A percentile compares a stretch with the other conserved stretches of the same genome.
Evolutionary conservation across 768 basidiomycete genomes (phyloP).

Genomic region (Tylopilus vinaceipallidus): DNA sequence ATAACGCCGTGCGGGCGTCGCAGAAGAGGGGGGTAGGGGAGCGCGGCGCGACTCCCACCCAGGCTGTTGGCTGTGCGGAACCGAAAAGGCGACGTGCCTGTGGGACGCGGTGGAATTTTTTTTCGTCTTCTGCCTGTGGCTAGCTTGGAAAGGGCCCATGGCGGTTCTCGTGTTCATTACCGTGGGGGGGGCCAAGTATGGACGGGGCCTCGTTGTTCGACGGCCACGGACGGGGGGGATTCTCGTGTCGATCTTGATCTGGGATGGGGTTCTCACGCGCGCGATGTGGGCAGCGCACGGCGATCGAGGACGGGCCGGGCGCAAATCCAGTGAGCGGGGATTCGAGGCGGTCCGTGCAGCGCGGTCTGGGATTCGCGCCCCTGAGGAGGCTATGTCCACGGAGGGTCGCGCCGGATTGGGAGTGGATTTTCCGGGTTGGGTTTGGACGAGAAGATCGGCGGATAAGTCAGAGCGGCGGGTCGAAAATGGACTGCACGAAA

Average conservation of each 20-base stretch:
- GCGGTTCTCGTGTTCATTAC: conserved; percentile 31
- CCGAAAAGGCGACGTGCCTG: conserved; percentile 13
- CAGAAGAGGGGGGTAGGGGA: no score
- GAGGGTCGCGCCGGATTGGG: conserved; percentile 16
- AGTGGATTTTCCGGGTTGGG: conserved; percentile 22
- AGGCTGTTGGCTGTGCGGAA: conserved; percentile 1
- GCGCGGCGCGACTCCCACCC: no score
- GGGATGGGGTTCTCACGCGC: conserved; percentile 41
- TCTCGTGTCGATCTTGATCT: conserved; percentile 61
- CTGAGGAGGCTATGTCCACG: conserved; percentile 29
- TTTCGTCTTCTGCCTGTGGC: conserved; percentile 56
- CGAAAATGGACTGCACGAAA: conserved; percentile 15
- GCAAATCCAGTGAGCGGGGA: conserved; percentile 19
- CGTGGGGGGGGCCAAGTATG: not conserved
- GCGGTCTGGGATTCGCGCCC: conserved; percentile 23
- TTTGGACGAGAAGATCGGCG: conserved; percentile 35
- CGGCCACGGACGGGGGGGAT: conserved; percentile 2
- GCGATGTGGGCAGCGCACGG: conserved; percentile 15
- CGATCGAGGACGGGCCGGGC: conserved; percentile 25
- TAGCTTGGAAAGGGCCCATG: no score
- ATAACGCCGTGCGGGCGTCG: no score
- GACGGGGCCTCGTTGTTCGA: not conserved
- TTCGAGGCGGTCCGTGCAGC: conserved; percentile 13
- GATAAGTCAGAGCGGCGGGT: conserved; percentile 30
- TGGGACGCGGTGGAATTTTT: conserved; percentile 31